These are phyloP conservation scores for Theileria parva DNA, from an alignment of 169 alveolate genomes.

Conservation along the genomic window DNA sequence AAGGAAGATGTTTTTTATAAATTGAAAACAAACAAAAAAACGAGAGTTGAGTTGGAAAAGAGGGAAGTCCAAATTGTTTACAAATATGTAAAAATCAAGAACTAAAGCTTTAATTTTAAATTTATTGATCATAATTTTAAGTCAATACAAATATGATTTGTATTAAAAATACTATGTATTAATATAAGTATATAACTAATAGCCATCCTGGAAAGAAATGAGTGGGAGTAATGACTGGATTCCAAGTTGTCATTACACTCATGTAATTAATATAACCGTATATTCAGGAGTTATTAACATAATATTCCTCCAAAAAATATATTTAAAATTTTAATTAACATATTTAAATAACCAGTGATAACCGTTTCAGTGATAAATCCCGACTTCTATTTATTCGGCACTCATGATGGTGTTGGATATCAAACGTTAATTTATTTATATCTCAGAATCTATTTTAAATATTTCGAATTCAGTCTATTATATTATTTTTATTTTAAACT, in stretches of 20 bases:
- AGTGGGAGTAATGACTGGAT: background rate
- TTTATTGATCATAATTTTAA: background rate
- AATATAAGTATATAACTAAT: background rate
- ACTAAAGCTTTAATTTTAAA: background rate
- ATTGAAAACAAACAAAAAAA: background rate
- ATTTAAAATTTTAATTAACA: too few species aligned
- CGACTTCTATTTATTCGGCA: background rate
- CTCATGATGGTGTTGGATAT: background rate
- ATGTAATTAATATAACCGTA: too few species aligned
- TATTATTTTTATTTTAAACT: too few species aligned
- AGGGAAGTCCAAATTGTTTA: conserved; percentile 7
- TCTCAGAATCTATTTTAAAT: background rate
- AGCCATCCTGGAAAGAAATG: background rate
- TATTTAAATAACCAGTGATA: too few species aligned
- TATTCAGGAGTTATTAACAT: background rate
- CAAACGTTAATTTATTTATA: background rate
- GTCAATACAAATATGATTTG: background rate
- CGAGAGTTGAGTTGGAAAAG: background rate
- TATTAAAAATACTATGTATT: background rate
- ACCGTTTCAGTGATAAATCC: background rate
- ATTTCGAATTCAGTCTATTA: background rate
- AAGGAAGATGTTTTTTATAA: background rate
- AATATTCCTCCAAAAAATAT: too few species aligned
- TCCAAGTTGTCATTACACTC: background rate
- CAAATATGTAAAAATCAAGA: conserved; percentile 5